A percentile compares a stretch with the other conserved stretches of the same genome.
phyloP scores from a whole-genome alignment of 768 basidiomycete genomes.

The Suillus cothurnatus region DNA sequence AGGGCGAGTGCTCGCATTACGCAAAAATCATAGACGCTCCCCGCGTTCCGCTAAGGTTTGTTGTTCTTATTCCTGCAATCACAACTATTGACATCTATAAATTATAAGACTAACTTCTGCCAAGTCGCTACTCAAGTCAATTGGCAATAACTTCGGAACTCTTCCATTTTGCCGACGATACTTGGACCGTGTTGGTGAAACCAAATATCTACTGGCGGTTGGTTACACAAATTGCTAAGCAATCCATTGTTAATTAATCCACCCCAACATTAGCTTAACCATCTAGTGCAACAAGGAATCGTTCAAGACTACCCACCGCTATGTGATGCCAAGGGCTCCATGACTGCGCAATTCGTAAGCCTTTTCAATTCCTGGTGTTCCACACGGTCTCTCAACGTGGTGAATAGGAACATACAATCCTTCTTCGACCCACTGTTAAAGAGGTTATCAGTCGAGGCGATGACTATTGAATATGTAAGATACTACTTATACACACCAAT shows the following conservation, averaged over 20 bases:
- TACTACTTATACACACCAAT: not conserved
- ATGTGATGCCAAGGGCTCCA: constrained; percentile 78
- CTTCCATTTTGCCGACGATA: constrained; percentile 95
- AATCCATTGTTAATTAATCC: constrained; percentile 2
- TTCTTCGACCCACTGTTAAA: constrained; percentile 82
- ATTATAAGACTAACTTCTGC: constrained; percentile 72
- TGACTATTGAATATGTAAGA: constrained; percentile 56
- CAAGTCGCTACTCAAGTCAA: constrained; percentile 81
- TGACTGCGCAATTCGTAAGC: constrained; percentile 93
- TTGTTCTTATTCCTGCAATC: constrained; percentile 3
- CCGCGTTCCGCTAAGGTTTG: constrained; percentile 73
- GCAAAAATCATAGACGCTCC: constrained; percentile 73
- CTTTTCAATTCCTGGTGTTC: constrained; percentile 2
- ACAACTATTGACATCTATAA: constrained; percentile 8
- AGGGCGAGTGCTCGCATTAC: constrained; percentile 96
- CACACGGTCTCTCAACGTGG: not conserved
- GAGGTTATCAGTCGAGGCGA: constrained; percentile 85
- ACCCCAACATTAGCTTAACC: constrained; percentile 63
- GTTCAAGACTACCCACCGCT: constrained; percentile 94
- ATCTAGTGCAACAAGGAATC: constrained; percentile 85
- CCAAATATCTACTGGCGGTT: constrained; percentile 90
- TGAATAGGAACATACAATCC: constrained; percentile 79
- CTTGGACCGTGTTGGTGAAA: constrained; percentile 90
- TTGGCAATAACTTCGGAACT: constrained; percentile 93
- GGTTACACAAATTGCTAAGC: constrained; percentile 23